Evolutionary conservation across 495 filamentous ascomycete genomes (phyloP), one percentile per base, ranked within the genome.

Genomic region (Penicillium goetzii): DNA sequence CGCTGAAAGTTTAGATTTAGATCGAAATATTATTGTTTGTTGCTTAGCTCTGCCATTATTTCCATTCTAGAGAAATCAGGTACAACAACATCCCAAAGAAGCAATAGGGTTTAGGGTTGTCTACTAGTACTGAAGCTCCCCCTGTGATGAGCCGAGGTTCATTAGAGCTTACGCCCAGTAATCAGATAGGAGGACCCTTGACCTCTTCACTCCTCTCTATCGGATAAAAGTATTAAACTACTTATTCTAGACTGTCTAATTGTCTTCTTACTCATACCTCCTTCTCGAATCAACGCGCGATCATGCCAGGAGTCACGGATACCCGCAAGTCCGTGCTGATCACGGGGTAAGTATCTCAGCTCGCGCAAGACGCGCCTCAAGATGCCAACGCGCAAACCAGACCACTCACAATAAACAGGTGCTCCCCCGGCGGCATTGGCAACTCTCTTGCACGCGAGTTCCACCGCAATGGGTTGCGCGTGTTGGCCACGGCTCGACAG

Each of bases 391-490:
- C n/a, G 43, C 19, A 4, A 25, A 8, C 21, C 21, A 47, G n/a
- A 30, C 23, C 26, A 33, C 67, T 60, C 36, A 64, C 21, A 9
- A 40, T 32, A 53, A n/a, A 36, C 55, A 85, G 84, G 32, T 85
- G 84, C 66, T 80, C 78, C 25, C 81, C 83, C 19, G 84, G 84
- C 19, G 85, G 85, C 32, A 88, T 88, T 56, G 85, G 85, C 21
- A 82, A 88, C 60, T 75, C 82, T 11, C 75, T 88, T 11, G 83
- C 84, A 17, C 80, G 79, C 17, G 84, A 86, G 61, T 87, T 87
- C 65, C 75, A 84, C 58, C 68, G 73, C 1, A 59, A 79, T 68
- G 82, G 82, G 59, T 50, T 83, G 61, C 81, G 78, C 23, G 84
- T 87, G 58, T 78, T 88, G 55, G 84, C 85, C 28, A 87, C 86